Percentiles rank a stretch among this genome's conserved stretches.
Evolutionary conservation across 345 rosid genomes (phyloP).

Genomic region (Eucalyptus fibrosa): DNA sequence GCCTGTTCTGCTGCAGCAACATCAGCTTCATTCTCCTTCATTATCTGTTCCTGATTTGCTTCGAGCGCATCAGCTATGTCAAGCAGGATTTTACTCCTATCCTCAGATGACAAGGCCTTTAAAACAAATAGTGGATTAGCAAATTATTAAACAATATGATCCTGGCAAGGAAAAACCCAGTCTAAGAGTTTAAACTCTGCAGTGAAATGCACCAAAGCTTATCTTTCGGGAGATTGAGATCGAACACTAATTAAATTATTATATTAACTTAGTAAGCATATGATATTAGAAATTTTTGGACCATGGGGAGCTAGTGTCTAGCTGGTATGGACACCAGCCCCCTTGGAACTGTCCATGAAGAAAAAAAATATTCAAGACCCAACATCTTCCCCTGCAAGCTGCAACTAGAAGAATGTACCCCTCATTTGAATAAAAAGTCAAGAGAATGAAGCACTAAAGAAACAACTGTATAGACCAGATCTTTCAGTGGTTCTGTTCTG

Average conservation of each 20-base stretch:
- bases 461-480: background rate
- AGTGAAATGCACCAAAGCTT: background rate
- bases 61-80: conserved; percentile 78
- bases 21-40: conserved; percentile 69
- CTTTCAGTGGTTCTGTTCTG: background rate
- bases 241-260: background rate
- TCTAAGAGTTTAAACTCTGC: background rate
- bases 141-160: background rate
- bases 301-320: background rate
- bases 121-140: background rate
- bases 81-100: conserved; percentile 62
- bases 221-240: background rate
- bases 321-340: background rate
- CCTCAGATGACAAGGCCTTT: conserved; percentile 61
- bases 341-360: background rate
- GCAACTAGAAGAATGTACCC: background rate
- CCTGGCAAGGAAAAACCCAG: background rate
- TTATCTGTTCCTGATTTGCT: conserved; percentile 60
- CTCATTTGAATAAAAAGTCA: background rate
- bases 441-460: background rate
- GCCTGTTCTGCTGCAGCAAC: conserved; percentile 61
- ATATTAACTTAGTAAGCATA: background rate
- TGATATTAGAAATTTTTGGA: background rate
- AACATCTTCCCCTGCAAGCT: background rate
- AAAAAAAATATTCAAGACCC: background rate